These are phyloP conservation scores for Paracamarosporium sp. DNA, from an alignment of 2,329 filamentous ascomycete genomes.

Conservation along the genomic window DNA sequence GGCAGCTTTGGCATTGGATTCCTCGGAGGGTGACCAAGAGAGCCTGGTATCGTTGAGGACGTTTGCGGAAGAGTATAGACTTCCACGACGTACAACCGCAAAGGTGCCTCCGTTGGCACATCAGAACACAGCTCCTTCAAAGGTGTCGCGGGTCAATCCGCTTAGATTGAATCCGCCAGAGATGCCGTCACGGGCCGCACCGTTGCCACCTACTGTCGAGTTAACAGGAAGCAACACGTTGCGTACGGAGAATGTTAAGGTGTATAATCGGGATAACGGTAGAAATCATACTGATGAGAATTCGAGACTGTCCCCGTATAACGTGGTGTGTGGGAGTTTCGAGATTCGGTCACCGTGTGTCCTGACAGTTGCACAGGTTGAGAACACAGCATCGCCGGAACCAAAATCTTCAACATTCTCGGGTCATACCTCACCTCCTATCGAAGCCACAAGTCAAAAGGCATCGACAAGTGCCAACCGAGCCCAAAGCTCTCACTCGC, in stretches of 20 bases:
- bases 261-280: background rate
- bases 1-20: background rate
- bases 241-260: too few relatives aligned
- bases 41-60: background rate
- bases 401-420: background rate
- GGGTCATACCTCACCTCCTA: background rate
- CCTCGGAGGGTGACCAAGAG: background rate
- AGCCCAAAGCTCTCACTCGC: background rate
- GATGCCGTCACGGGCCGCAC: background rate
- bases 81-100: background rate
- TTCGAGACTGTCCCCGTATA: background rate
- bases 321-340: background rate
- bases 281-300: background rate
- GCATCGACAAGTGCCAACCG: too few relatives aligned
- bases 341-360: background rate
- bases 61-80: background rate
- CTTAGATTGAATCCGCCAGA: background rate
- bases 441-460: background rate
- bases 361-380: background rate
- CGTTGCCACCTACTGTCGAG: background rate
- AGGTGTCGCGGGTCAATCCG: background rate
- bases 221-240: background rate
- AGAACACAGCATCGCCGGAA: background rate
- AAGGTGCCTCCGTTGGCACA: background rate
- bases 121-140: background rate